These are phyloP conservation scores for Trichoderma sp. DNA, from an alignment of 2,329 filamentous ascomycete genomes.

Conservation along the genomic window DNA sequence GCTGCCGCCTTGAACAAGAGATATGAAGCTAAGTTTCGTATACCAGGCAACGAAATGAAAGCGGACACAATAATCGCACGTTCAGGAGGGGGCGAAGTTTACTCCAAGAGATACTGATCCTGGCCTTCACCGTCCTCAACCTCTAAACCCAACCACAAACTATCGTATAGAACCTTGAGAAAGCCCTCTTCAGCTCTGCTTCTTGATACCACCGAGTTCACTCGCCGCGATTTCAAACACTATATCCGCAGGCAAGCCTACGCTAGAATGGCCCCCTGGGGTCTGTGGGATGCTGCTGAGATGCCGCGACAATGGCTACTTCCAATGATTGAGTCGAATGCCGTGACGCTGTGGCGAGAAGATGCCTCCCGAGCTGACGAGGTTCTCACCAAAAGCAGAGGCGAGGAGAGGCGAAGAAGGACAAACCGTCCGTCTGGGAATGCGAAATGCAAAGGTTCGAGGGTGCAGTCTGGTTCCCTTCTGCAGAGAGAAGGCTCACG, in stretches of 20 bases:
- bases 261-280: not conserved
- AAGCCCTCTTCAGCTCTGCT: constrained; percentile 26
- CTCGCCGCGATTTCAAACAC: constrained; percentile 16
- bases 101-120: constrained; percentile 34
- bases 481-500: not conserved
- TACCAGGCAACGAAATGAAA: constrained; percentile 14
- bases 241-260: constrained; percentile 19
- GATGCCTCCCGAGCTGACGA: not conserved
- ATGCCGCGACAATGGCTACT: not conserved
- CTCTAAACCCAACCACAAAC: constrained; percentile 30
- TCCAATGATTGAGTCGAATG: constrained; percentile 1
- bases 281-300: not conserved
- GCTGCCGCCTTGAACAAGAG: not conserved
- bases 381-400: not conserved
- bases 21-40: constrained; percentile 3
- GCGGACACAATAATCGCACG: constrained; percentile 28
- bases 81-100: constrained; percentile 32
- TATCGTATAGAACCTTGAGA: constrained; percentile 29
- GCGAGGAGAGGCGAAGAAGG: not conserved
- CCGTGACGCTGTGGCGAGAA: not conserved
- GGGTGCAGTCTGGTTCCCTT: not conserved
- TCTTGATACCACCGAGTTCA: constrained; percentile 25
- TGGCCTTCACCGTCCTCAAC: constrained; percentile 27
- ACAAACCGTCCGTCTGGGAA: not conserved
- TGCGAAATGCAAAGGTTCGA: not conserved